Evolutionary conservation across 2,329 filamentous ascomycete species (phyloP), one percentile per base, ranked within the genome.

Genomic region (Botrytis tulipae): DNA sequence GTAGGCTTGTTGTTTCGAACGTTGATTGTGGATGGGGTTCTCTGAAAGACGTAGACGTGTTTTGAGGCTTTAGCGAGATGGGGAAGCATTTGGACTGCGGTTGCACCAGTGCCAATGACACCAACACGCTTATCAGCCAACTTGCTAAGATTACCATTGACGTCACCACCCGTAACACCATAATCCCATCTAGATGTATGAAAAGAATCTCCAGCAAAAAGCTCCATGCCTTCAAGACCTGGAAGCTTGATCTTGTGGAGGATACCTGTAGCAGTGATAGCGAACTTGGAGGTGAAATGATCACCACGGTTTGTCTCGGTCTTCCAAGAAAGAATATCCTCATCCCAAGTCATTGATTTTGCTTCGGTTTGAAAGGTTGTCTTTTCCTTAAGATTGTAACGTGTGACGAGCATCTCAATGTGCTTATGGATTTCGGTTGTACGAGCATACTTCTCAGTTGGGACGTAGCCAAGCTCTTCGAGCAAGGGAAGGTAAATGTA

Each of bases 131-230:
- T 89, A 25, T 83, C 86, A 44, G 81, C 79, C 35, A 88, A 77
- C 71, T 85, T 83, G 61, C 22, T 60, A 3, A 73, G 54, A 42
- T 73, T 70, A 0, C 71, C 71, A 42, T 69, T 70, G 20, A 70
- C 57, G 44, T 73, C 71, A 54, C 71, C 71, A 25, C 71, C 71
- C 4, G 71, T 73, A 75, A 88, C 88, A 61, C 83, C 86, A 87
- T 87, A 89, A 74, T 90, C 87, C 87, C 88, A 90, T 29, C 87
- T 80, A 6, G 87, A 87, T 4, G 85, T 86, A 75, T 90, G 88
- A 83, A 86, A 80, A 6, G 84, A 75, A 37, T 81, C 81, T 29
- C 86, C 86, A 62, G 83, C 80, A 76, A 85, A 87, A 32, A 81
- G 81, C 12, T 83, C 78, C 3, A 87, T 75, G 0, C 85, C 86